Percentiles rank a stretch among this genome's conserved stretches.
phyloP scores from a whole-genome alignment of 2,329 filamentous ascomycete genomes.

The Pseudogymnoascus sp. region DNA sequence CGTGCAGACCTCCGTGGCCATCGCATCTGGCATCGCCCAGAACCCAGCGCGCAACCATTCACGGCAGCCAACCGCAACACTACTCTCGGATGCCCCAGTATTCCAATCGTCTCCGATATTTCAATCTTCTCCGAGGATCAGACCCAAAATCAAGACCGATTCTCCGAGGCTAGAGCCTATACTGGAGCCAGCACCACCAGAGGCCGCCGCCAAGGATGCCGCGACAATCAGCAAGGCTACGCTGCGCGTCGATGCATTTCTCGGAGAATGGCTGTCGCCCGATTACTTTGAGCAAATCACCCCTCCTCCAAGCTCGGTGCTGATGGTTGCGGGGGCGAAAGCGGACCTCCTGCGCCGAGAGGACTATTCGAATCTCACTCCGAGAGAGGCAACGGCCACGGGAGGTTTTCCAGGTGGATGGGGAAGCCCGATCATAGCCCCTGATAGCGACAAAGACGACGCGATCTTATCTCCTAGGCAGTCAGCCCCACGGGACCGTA shows the following conservation, averaged over 20 bases:
- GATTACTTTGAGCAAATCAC: conserved; percentile 91
- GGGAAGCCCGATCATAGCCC: conserved; percentile 25
- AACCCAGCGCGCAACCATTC: conserved; percentile 33
- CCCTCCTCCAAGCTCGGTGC: conserved; percentile 71
- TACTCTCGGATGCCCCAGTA: conserved; percentile 13
- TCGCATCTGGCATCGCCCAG: conserved; percentile 75
- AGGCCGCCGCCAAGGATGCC: conserved; percentile 14
- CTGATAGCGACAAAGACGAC: conserved; percentile 24
- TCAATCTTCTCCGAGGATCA: conserved; percentile 26
- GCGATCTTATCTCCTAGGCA: conserved; percentile 16
- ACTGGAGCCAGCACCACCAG: conserved; percentile 22
- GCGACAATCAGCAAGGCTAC: conserved; percentile 45
- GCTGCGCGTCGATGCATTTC: conserved; percentile 79
- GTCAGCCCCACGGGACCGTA: conserved; percentile 22
- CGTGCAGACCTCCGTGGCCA: conserved; percentile 81
- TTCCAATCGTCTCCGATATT: conserved; percentile 12
- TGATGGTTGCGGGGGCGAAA: conserved; percentile 86
- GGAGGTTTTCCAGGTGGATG: conserved; percentile 32
- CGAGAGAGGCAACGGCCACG: conserved; percentile 20
- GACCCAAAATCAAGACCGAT: conserved; percentile 21
- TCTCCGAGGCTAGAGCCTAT: conserved; percentile 26
- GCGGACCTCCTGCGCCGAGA: conserved; percentile 72
- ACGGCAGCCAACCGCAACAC: conserved; percentile 22
- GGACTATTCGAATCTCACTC: conserved; percentile 45
- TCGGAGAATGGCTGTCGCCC: conserved; percentile 91